These are phyloP conservation scores for Amaranthus palmeri DNA, from an alignment of 148 eudicot genomes.

Conservation along the genomic window DNA sequence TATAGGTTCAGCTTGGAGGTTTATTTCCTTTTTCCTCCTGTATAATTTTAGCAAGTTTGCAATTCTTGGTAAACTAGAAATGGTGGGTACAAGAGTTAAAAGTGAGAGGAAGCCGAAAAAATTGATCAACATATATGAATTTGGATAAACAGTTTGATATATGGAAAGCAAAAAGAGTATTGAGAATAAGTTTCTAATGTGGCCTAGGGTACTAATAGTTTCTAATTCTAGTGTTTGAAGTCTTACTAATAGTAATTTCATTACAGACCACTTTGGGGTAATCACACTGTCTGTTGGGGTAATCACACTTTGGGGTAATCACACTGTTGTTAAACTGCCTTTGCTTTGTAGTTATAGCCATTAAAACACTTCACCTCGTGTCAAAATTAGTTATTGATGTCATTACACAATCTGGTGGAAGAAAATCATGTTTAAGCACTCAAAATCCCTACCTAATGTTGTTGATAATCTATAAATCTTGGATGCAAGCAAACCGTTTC, in stretches of 20 bases:
- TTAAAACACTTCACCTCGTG: background rate
- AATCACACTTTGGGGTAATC: background rate
- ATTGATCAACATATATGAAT: background rate
- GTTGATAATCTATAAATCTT: slow-evolving; percentile 21
- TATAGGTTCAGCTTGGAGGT: background rate
- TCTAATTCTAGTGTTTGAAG: background rate
- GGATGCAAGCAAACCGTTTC: slow-evolving; percentile 11
- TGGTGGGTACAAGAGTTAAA: background rate
- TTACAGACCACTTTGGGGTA: background rate
- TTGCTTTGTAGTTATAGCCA: background rate
- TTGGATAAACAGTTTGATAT: too few species aligned
- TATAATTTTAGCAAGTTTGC: background rate
- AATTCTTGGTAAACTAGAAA: background rate
- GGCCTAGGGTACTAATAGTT: background rate
- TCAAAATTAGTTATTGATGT: slow-evolving; percentile 15
- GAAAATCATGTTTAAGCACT: slow-evolving; percentile 21
- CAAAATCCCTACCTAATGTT: slow-evolving; percentile 21
- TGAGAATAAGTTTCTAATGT: background rate
- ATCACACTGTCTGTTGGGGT: background rate
- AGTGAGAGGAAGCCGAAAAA: background rate
- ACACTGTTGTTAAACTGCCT: background rate
- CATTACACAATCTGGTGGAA: slow-evolving; percentile 23
- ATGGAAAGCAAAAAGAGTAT: background rate
- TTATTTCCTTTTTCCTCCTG: background rate
- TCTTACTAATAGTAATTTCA: background rate